Evolutionary conservation across 1,139 yeast genomes (phyloP).

Genomic region (Kluyveromyces sp.): DNA sequence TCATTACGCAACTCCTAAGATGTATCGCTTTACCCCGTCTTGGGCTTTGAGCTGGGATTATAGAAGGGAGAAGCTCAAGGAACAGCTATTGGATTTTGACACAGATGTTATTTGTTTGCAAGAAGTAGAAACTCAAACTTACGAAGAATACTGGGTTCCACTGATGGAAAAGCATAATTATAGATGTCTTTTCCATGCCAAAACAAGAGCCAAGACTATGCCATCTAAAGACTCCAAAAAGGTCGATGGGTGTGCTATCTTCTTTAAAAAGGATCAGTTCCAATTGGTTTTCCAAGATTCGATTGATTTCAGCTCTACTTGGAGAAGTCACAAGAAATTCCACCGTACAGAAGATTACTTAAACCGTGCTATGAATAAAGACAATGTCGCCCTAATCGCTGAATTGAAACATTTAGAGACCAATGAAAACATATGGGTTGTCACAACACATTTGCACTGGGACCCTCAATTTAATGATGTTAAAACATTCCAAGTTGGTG

Average conservation of each 20-base stretch:
- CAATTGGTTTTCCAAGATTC: conserved; percentile 61
- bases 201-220: conserved; percentile 92
- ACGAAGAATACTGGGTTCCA: conserved; percentile 81
- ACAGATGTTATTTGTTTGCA: conserved; percentile 86
- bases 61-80: conserved; percentile 65
- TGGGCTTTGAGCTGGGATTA: conserved; percentile 98
- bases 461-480: conserved; percentile 96
- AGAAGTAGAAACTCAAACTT: conserved; percentile 87
- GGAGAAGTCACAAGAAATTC: conserved; percentile 81
- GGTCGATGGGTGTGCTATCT: conserved; percentile 97
- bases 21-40: conserved; percentile 91
- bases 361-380: conserved; percentile 94
- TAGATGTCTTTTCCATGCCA: conserved; percentile 72
- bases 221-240: conserved; percentile 70
- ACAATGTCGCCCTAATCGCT: conserved; percentile 80
- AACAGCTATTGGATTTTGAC: conserved; percentile 57
- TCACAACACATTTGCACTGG: conserved; percentile 96
- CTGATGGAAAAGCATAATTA: conserved; percentile 67
- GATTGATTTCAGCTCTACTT: conserved; percentile 81
- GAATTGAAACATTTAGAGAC: conserved; percentile 66
- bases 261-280: conserved; percentile 65
- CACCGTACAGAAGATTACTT: conserved; percentile 91
- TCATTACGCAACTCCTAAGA: conserved; percentile 84
- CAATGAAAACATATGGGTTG: conserved; percentile 66
- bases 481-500: conserved; percentile 90